Evolutionary conservation across 2,329 filamentous ascomycete genomes (phyloP).

Genomic region (Phialophora verrucosa): DNA sequence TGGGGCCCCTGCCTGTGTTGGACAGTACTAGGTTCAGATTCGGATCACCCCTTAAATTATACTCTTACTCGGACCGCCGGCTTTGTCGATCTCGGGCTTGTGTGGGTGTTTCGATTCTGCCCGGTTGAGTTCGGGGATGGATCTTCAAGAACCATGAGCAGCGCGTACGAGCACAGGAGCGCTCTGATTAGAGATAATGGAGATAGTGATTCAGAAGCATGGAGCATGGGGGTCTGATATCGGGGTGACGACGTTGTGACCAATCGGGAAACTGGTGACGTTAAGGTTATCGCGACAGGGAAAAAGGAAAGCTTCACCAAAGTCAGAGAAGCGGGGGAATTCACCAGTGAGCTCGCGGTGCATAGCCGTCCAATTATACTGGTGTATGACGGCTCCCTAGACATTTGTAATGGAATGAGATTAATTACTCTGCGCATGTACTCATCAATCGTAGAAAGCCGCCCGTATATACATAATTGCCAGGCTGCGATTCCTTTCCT

Average conservation of each 20-base stretch:
- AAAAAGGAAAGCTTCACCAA: conserved; percentile 2
- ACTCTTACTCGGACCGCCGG: too few relatives aligned
- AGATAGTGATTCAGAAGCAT: background rate
- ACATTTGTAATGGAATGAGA: too few relatives aligned
- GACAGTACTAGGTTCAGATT: background rate
- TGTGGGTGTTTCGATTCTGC: background rate
- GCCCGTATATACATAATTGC: background rate
- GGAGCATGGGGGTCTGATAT: background rate
- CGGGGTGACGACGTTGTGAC: background rate
- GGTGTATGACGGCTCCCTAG: background rate
- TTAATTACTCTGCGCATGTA: background rate
- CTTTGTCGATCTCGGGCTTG: background rate
- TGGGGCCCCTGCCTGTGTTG: background rate
- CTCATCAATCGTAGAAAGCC: background rate
- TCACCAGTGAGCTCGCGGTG: background rate
- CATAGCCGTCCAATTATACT: background rate
- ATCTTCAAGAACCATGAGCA: background rate
- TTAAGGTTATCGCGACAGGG: conserved; percentile 32
- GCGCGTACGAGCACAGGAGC: background rate
- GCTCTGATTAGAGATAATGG: background rate
- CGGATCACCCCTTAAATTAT: too few relatives aligned
- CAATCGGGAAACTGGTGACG: conserved; percentile 17
- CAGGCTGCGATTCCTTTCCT: background rate
- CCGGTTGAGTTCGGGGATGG: background rate
- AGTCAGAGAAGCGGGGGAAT: background rate